Evolutionary conservation across 176 grass and related monocot genomes (phyloP).

Genomic region (Sorghum bicolor): Sorghum_bicolor_NCBIv3 NC_012871.2:76178001-76178500

Average conservation of each 20-base stretch:
- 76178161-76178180: too few relatives aligned
- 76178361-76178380: background rate
- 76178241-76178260: background rate
- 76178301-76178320: background rate
- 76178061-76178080: too few relatives aligned
- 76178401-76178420: background rate
- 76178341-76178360: background rate
- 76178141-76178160: conserved; percentile 6
- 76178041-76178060: too few relatives aligned
- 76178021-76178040: too few relatives aligned
- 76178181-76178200: background rate
- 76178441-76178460: background rate
- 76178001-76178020: too few relatives aligned
- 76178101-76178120: conserved; percentile 67
- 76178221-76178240: conserved; percentile 28
- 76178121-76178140: conserved; percentile 65
- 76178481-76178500: background rate
- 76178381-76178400: background rate
- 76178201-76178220: conserved; percentile 23
- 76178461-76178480: background rate
- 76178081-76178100: too few relatives aligned
- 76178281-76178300: background rate
- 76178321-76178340: background rate
- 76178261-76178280: background rate
- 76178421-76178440: background rate